These are phyloP conservation scores for Pelargonium myrrhifolium DNA, from an alignment of 441 rosid species.

Conservation along the genomic window DNA sequence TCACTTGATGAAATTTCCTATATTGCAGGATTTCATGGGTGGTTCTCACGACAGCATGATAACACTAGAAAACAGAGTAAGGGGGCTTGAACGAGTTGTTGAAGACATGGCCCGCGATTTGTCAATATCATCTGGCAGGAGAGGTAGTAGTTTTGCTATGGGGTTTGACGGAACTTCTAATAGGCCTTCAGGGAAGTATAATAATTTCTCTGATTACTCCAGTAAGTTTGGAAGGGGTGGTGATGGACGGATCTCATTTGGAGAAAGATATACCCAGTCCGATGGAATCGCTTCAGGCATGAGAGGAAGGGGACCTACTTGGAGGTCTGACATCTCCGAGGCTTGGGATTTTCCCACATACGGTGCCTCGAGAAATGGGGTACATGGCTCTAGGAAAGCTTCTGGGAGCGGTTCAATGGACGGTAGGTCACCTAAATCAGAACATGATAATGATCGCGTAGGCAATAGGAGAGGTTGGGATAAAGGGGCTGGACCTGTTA, in stretches of 20 bases:
- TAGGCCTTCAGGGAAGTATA: conserved; percentile 58
- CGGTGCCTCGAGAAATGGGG: conserved; percentile 68
- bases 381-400: conserved; percentile 52
- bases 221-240: conserved; percentile 39
- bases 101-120: conserved; percentile 92
- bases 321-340: conserved; percentile 73
- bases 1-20: conserved; percentile 15
- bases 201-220: conserved; percentile 64
- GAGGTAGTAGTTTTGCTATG: conserved; percentile 47
- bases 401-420: conserved; percentile 43
- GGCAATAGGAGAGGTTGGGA: conserved; percentile 84
- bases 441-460: conserved; percentile 58
- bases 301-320: conserved; percentile 62
- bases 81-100: conserved; percentile 93
- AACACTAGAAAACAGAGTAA: conserved; percentile 84
- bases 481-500: conserved; percentile 56
- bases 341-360: conserved; percentile 62
- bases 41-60: conserved; percentile 94
- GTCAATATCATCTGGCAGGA: conserved; percentile 72
- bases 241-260: conserved; percentile 49
- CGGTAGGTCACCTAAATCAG: conserved; percentile 62
- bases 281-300: conserved; percentile 32
- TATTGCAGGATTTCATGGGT: conserved; percentile 89
- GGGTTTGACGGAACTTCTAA: conserved; percentile 59
- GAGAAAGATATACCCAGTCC: conserved; percentile 67